phyloP scores from a whole-genome alignment of 1,284 basidiomycete species.

The Cerioporus squamosus region DNA sequence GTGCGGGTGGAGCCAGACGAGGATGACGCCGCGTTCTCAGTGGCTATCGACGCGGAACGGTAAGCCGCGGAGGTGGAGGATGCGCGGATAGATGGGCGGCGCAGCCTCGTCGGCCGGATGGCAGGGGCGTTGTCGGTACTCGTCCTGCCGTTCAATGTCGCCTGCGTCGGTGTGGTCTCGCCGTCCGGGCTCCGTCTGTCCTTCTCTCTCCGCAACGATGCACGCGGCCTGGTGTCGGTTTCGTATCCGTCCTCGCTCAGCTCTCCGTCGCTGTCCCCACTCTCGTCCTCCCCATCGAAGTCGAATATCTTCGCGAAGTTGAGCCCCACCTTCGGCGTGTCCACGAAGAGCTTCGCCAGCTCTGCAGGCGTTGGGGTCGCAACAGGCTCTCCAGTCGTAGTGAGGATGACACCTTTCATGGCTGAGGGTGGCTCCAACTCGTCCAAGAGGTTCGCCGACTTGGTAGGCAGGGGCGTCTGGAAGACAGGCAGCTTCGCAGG shows the following conservation, averaged over 20 bases:
- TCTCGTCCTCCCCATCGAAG: slow-evolving; percentile 47
- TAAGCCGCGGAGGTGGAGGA: slow-evolving; percentile 18
- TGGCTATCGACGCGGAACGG: slow-evolving; percentile 3
- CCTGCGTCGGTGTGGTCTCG: slow-evolving; percentile 29
- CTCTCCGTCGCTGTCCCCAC: slow-evolving; percentile 26
- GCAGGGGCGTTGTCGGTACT: slow-evolving; percentile 6
- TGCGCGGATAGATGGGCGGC: slow-evolving; percentile 38
- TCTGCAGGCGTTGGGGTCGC: slow-evolving; percentile 69
- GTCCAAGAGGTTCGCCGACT: slow-evolving; percentile 17
- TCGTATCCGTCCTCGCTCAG: slow-evolving; percentile 32
- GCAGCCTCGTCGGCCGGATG: slow-evolving; percentile 32
- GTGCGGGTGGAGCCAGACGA: slow-evolving; percentile 11
- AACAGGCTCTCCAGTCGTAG: slow-evolving; percentile 71
- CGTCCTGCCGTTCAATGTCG: slow-evolving; percentile 6
- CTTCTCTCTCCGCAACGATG: slow-evolving; percentile 5
- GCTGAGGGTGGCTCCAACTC: slow-evolving; percentile 55
- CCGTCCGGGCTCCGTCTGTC: slow-evolving; percentile 22
- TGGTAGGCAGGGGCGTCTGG: slow-evolving; percentile 44
- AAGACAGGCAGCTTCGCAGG: slow-evolving; percentile 39
- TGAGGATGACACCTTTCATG: slow-evolving; percentile 83
- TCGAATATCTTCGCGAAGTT: slow-evolving; percentile 80
- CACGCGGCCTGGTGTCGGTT: slow-evolving; percentile 25
- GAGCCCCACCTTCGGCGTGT: slow-evolving; percentile 67
- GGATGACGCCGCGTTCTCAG: slow-evolving; percentile 12
- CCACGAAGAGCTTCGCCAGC: slow-evolving; percentile 64